Evolutionary conservation across 331 rosid genomes (phyloP).

Genomic region (Prunus yedoensis): DNA sequence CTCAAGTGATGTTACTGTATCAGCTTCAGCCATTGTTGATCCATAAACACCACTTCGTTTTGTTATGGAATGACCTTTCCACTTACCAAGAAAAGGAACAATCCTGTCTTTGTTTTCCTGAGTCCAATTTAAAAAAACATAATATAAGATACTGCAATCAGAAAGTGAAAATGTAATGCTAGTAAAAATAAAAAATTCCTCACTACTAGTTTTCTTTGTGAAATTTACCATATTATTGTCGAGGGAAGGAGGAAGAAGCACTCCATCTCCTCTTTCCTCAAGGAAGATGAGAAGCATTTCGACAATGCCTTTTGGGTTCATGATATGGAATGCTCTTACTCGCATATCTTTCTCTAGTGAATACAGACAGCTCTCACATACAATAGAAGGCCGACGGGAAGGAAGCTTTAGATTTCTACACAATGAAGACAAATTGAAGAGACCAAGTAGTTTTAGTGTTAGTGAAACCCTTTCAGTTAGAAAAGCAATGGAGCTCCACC

Average conservation of each 20-base stretch:
- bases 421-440: conserved; percentile 1
- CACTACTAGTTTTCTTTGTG: conserved; percentile 6
- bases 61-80: conserved; percentile 86
- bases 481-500: background rate
- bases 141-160: background rate
- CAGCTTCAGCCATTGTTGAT: conserved; percentile 75
- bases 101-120: conserved; percentile 57
- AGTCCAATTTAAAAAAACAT: conserved; percentile 13
- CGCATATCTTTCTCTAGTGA: conserved; percentile 66
- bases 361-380: conserved; percentile 86
- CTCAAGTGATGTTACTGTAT: conserved; percentile 59
- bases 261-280: conserved; percentile 70
- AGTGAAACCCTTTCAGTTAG: background rate
- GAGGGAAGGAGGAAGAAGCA: conserved; percentile 46
- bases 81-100: conserved; percentile 80
- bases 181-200: background rate
- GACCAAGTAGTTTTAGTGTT: background rate
- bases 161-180: background rate
- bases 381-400: conserved; percentile 81
- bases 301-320: conserved; percentile 85
- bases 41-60: conserved; percentile 97
- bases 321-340: conserved; percentile 84
- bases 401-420: conserved; percentile 92
- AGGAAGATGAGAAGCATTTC: conserved; percentile 86
- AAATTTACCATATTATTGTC: conserved; percentile 41